phyloP scores from a whole-genome alignment of 2,329 filamentous ascomycete genomes.

The Phaeophleospora eucalypticola region DNA sequence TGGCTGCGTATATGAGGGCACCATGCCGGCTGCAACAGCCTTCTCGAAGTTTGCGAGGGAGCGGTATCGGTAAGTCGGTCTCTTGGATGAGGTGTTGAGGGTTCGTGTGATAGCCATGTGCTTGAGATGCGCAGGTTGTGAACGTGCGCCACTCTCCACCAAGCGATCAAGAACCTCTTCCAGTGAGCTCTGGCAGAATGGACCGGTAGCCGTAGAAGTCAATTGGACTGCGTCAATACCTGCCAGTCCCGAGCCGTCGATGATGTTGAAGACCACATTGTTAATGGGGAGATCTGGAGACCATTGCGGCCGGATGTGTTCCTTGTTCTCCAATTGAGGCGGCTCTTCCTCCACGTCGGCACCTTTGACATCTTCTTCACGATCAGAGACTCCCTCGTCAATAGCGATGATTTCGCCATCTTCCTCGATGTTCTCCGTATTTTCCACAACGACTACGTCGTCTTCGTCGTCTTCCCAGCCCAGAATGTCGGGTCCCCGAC shows the following conservation, averaged over 20 bases:
- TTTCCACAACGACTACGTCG: slow-evolving; percentile 3
- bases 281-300: slow-evolving; percentile 49
- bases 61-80: slow-evolving; percentile 53
- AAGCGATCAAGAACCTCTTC: slow-evolving; percentile 52
- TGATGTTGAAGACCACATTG: slow-evolving; percentile 51
- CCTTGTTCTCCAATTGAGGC: slow-evolving; percentile 3
- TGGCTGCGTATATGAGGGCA: slow-evolving; percentile 5
- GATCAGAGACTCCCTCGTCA: slow-evolving; percentile 10
- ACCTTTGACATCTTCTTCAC: slow-evolving; percentile 1
- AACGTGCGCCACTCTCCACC: slow-evolving; percentile 53
- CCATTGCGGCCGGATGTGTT: slow-evolving; percentile 51
- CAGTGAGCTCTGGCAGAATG: slow-evolving; percentile 51
- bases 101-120: slow-evolving; percentile 56
- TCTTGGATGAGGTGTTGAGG: slow-evolving; percentile 46
- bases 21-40: slow-evolving; percentile 48
- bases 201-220: slow-evolving; percentile 38
- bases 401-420: slow-evolving; percentile 7
- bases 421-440: slow-evolving; percentile 6
- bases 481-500: not conserved
- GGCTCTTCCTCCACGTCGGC: slow-evolving; percentile 5
- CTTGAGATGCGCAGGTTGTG: slow-evolving; percentile 55
- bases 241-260: slow-evolving; percentile 43
- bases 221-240: slow-evolving; percentile 50
- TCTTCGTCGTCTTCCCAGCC: slow-evolving; percentile 3
- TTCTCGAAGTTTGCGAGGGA: slow-evolving; percentile 50